A percentile compares a stretch with the other conserved stretches of the same genome.
Conservation (phyloP, 2,329 filamentous ascomycete genomes). For the Arachnopeziza araneosa region DNA sequence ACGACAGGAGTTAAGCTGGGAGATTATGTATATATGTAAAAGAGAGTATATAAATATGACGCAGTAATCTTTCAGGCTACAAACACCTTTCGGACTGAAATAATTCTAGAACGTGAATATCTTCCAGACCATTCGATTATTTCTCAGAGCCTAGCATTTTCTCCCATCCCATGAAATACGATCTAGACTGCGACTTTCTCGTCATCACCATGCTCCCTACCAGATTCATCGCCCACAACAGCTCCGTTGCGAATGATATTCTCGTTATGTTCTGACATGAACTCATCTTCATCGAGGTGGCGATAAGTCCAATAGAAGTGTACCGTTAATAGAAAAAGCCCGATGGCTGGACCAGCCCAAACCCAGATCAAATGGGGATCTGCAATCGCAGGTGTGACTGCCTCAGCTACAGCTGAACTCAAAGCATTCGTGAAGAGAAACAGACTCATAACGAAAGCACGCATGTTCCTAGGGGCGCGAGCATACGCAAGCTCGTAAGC, state of each 20-base stretch:
- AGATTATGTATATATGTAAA: not conserved
- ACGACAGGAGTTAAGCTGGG: not conserved
- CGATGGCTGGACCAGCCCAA: slow-evolving; percentile 57
- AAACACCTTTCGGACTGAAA: no score
- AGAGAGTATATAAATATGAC: not conserved
- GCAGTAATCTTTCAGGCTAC: not conserved
- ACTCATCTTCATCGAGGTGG: slow-evolving; percentile 59
- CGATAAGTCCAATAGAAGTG: slow-evolving; percentile 65
- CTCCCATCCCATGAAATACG: no score
- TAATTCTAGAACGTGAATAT: no score
- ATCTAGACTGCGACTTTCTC: not conserved
- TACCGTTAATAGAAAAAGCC: slow-evolving; percentile 54
- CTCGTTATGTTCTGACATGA: slow-evolving; percentile 8
- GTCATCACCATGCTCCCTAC: not conserved
- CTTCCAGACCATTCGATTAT: no score
- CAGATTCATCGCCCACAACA: not conserved
- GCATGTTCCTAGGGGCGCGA: slow-evolving; percentile 75
- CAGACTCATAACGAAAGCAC: slow-evolving; percentile 63
- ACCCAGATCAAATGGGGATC: slow-evolving; percentile 67
- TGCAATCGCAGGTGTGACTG: slow-evolving; percentile 25
- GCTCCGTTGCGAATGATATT: not conserved
- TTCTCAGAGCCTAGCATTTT: no score
- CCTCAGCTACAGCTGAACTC: slow-evolving; percentile 14
- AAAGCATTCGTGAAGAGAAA: slow-evolving; percentile 67
- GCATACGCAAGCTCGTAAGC: slow-evolving; percentile 72